A percentile compares a stretch with the other conserved stretches of the same genome.
These are phyloP conservation scores for Sclerotiophoma versabilis DNA, from an alignment of 2,329 filamentous ascomycete species.

Conservation along the genomic window DNA sequence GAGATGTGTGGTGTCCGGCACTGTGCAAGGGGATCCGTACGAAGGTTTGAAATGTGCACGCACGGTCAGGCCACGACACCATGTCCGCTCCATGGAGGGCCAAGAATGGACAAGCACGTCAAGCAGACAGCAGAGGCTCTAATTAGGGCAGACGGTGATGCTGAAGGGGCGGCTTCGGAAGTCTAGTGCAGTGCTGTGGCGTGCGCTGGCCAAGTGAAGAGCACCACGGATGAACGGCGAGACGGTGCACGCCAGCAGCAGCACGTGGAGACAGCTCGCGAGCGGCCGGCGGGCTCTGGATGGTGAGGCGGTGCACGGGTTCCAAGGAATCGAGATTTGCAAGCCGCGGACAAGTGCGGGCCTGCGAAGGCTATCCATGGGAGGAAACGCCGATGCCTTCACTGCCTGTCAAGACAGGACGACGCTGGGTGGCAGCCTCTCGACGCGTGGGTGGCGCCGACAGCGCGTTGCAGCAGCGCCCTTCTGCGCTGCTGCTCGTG, in stretches of 20 bases:
- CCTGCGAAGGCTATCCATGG: conserved; percentile 11
- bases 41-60: not conserved
- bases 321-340: conserved; percentile 17
- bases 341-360: conserved; percentile 10
- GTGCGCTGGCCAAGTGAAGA: conserved; percentile 6
- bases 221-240: conserved; percentile 15
- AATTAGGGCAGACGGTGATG: conserved; percentile 6
- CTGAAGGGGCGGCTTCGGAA: not conserved
- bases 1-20: conserved; percentile 11
- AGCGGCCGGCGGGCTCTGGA: conserved; percentile 4
- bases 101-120: conserved; percentile 5
- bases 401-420: conserved; percentile 13
- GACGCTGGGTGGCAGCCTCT: conserved; percentile 5
- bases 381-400: conserved; percentile 19
- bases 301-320: conserved; percentile 7
- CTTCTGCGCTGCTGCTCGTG: not conserved
- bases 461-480: not conserved
- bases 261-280: not conserved
- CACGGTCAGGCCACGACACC: conserved; percentile 10
- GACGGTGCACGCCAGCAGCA: conserved; percentile 4
- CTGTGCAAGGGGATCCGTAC: conserved; percentile 7
- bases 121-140: conserved; percentile 3
- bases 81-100: conserved; percentile 11
- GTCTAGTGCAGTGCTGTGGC: conserved; percentile 7
- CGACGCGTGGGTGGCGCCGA: conserved; percentile 10